A percentile compares a stretch with the other conserved stretches of the same genome.
Evolutionary conservation across 257 asterid species (phyloP).

Genomic region (Thymus mandschuricus): DNA sequence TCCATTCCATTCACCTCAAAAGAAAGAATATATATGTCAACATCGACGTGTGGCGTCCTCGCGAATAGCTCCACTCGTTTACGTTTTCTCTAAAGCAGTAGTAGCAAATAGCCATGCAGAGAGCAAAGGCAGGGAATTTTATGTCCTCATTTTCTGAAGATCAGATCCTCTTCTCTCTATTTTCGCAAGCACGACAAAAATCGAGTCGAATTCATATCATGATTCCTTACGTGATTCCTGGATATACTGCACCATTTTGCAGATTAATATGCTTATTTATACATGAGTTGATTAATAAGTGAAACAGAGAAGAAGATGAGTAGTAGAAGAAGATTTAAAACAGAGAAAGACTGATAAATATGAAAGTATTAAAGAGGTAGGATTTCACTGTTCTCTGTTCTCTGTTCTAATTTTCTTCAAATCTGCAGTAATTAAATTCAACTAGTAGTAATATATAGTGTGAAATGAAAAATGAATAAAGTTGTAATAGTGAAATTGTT

Average conservation of each 20-base stretch:
- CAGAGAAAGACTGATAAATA: too few relatives aligned
- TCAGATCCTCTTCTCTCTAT: slow-evolving; percentile 29
- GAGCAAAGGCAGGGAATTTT: slow-evolving; percentile 25
- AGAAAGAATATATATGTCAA: slow-evolving; percentile 35
- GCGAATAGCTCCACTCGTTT: slow-evolving; percentile 18
- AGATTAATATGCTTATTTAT: neutral
- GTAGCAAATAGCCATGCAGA: slow-evolving; percentile 17
- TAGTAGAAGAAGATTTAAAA: too few relatives aligned
- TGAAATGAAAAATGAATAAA: too few relatives aligned
- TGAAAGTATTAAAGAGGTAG: neutral
- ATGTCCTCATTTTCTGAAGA: slow-evolving; percentile 35
- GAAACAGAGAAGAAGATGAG: neutral
- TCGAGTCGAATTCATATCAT: neutral
- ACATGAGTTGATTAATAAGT: neutral
- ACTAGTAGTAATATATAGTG: too few relatives aligned
- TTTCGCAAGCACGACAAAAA: slow-evolving; percentile 3
- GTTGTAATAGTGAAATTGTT: too few relatives aligned
- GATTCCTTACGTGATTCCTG: slow-evolving; percentile 37
- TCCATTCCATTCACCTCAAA: slow-evolving; percentile 26
- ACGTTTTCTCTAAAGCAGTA: slow-evolving; percentile 23
- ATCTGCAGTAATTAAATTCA: too few relatives aligned
- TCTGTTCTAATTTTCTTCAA: too few relatives aligned
- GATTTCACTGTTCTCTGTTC: neutral
- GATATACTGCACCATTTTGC: neutral
- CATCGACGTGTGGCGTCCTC: slow-evolving; percentile 33